Base-by-base conservation (phyloP, 2,329 filamentous ascomycete genomes). In the Cordyceps militaris region DNA sequence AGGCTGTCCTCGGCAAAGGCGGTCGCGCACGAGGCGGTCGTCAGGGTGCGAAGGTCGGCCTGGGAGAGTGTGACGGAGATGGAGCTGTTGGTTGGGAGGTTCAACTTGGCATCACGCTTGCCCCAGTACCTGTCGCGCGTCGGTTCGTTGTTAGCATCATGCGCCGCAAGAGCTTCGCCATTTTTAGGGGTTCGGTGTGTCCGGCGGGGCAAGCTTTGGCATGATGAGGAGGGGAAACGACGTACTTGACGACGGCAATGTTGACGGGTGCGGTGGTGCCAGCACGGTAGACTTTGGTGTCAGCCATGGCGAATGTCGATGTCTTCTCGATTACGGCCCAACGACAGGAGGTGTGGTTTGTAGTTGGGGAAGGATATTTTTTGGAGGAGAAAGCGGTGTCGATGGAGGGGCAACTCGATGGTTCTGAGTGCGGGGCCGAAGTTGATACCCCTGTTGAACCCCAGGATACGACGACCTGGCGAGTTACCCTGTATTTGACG, bases 191-290 rank as follows among this genome's bases (percentile, higher is more conserved):
- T 43, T 47, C 42, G 24, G 11, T 4, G 16, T 38, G 36, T 21
- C n/a, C 7, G 42, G 42, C 26, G 24, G n/a, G 50, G 49, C 13
- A 19, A 8, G 21, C 38, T 24, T 36, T n/a, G 23, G 21, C 8
- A 42, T 6, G 14, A n/a, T 5, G 34, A 23, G 28, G 26, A 24
- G 42, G 23, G 34, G 16, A 16, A 13, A 19, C 9, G 4, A 56
- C 72, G 55, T 69, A 95, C 88, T 97, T 97, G 77, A 97, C 94
- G 59, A 97, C 92, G 64, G 93, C 93, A 71, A 97, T 97, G 79
- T 97, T 97, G 70, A 97, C 93, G 14, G 93, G 94, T 42, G 94
- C 94, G 63, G 92, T 97, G 60, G 94, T 97, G 79, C 89, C 97
- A 65, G 94, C 90, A 67, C 91, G 88, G 79, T 95, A 92, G 67